A percentile compares a stretch with the other conserved stretches of the same genome.
Conservation (phyloP, 2,329 filamentous ascomycete genomes). For the Fusarium acutatum region DNA sequence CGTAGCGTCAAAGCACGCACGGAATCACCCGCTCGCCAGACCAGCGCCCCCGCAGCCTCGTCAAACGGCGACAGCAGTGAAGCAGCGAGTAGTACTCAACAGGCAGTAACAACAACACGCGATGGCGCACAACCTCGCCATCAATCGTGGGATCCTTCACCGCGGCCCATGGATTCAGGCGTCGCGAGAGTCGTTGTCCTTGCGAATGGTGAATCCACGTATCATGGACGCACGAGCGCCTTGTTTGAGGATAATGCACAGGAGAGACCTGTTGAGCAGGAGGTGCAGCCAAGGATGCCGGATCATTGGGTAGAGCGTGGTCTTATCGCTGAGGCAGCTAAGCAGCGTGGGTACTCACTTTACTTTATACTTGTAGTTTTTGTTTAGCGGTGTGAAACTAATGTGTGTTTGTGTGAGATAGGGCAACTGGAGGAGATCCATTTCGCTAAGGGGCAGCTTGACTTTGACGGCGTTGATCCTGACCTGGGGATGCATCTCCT, state of each 20-base stretch:
- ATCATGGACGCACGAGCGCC: slow-evolving; percentile 59
- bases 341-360: slow-evolving; percentile 26
- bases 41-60: neutral
- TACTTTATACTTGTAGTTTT: neutral
- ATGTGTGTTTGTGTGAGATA: slow-evolving; percentile 28
- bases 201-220: slow-evolving; percentile 53
- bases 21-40: neutral
- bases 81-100: neutral
- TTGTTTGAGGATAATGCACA: slow-evolving; percentile 51
- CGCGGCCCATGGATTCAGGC: slow-evolving; percentile 21
- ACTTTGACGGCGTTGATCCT: slow-evolving; percentile 64
- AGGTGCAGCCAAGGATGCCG: slow-evolving; percentile 39
- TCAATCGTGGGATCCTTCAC: slow-evolving; percentile 8
- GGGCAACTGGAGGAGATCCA: slow-evolving; percentile 60
- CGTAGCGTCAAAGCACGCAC: slow-evolving; percentile 6
- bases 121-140: neutral
- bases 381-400: neutral
- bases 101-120: neutral
- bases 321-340: slow-evolving; percentile 41
- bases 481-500: slow-evolving; percentile 61
- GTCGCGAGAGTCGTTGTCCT: slow-evolving; percentile 51
- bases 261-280: slow-evolving; percentile 34
- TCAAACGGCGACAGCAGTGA: neutral
- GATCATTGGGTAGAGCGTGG: slow-evolving; percentile 55
- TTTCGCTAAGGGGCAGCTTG: slow-evolving; percentile 54